Conservation (phyloP, 1,284 basidiomycete species). For the Sporisorium reilianum region DNA sequence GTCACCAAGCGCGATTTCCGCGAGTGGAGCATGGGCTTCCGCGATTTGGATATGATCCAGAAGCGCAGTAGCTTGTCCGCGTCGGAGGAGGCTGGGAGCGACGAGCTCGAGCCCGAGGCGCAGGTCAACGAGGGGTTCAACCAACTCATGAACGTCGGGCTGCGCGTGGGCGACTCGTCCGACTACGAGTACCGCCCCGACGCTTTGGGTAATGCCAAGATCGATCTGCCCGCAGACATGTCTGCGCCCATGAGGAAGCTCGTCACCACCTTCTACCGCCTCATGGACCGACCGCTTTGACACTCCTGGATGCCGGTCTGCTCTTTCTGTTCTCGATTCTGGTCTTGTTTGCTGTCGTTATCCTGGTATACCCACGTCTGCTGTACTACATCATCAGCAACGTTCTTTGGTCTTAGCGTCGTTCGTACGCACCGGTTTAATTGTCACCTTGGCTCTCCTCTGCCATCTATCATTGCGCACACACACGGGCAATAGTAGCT, state of each 20-base stretch:
- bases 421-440: constrained; percentile 1
- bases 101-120: constrained; percentile 22
- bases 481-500: constrained; percentile 23
- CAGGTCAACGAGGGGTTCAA: constrained; percentile 37
- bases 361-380: constrained; percentile 7
- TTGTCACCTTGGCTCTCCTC: background rate
- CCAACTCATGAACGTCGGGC: constrained; percentile 48
- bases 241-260: constrained; percentile 41
- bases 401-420: background rate
- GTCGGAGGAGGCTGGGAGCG: background rate
- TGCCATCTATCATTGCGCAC: background rate
- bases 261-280: constrained; percentile 45
- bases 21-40: constrained; percentile 54
- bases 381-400: background rate
- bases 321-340: background rate
- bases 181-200: constrained; percentile 42
- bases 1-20: constrained; percentile 44
- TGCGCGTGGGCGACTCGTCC: constrained; percentile 27
- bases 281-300: constrained; percentile 42
- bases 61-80: constrained; percentile 5
- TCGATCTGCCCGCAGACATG: constrained; percentile 41
- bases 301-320: background rate
- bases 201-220: constrained; percentile 31
- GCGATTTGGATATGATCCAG: constrained; percentile 45
- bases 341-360: background rate